Percentiles rank a stretch among this genome's conserved stretches.
Conservation (phyloP, 1,284 basidiomycete species). For the Boletellus deceptivus region DNA sequence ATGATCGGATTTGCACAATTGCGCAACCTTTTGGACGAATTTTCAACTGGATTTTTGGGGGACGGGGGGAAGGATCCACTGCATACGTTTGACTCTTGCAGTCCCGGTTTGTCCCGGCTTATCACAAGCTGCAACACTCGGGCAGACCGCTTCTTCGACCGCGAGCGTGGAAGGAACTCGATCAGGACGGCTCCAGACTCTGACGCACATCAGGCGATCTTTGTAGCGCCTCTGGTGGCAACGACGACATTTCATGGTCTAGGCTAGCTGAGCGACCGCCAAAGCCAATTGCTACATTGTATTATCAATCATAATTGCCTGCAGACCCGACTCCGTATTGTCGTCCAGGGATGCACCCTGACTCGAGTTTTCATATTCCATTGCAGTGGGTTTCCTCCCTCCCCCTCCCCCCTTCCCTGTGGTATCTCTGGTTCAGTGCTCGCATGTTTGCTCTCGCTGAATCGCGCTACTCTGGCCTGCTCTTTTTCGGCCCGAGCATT, state of each 20-base stretch:
- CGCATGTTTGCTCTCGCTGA: conserved; percentile 23
- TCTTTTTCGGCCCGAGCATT: conserved; percentile 6
- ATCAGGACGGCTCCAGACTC: conserved; percentile 11
- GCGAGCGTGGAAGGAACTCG: conserved; percentile 26
- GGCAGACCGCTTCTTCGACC: conserved; percentile 14
- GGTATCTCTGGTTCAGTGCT: conserved; percentile 18
- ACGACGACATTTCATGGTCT: conserved; percentile 19
- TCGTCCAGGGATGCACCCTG: conserved; percentile 21
- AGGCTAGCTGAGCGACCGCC: conserved; percentile 17
- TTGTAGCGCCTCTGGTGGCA: conserved; percentile 21
- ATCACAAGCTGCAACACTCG: conserved; percentile 3
- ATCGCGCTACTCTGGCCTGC: conserved; percentile 15
- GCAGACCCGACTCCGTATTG: conserved; percentile 19
- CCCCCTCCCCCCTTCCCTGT: background rate
- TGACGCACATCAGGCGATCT: conserved; percentile 26
- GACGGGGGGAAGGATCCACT: conserved; percentile 17
- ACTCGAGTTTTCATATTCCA: conserved; percentile 20
- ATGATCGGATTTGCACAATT: conserved; percentile 29
- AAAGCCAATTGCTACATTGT: conserved; percentile 19
- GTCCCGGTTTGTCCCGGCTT: conserved; percentile 2
- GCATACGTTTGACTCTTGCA: conserved; percentile 15
- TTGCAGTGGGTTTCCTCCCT: conserved; percentile 17
- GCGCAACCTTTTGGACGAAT: conserved; percentile 28
- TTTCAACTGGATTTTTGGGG: conserved; percentile 27
- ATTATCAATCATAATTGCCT: conserved; percentile 37